phyloP scores from a whole-genome alignment of 2,329 filamentous ascomycete genomes.

The Emydomyces testavorans region DNA sequence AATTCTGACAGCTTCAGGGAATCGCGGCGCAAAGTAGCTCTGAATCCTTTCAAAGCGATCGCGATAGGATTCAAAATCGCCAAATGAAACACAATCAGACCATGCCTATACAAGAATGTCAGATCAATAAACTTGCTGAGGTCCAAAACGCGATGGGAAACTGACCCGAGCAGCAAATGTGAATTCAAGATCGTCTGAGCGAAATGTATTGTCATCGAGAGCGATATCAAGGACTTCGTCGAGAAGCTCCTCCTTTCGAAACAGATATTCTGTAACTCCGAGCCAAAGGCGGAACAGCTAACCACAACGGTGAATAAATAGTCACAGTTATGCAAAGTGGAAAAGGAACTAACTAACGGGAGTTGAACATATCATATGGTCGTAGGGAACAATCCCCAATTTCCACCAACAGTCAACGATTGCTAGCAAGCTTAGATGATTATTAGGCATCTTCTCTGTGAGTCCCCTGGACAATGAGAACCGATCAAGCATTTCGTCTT shows the following conservation, averaged over 20 bases:
- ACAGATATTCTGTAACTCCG: slow-evolving; percentile 93
- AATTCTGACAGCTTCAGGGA: slow-evolving; percentile 72
- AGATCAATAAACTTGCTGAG: slow-evolving; percentile 6
- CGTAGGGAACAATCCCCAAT: slow-evolving; percentile 85
- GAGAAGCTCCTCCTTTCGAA: slow-evolving; percentile 67
- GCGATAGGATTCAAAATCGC: slow-evolving; percentile 85
- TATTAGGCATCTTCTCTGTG: slow-evolving; percentile 66
- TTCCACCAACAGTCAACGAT: slow-evolving; percentile 99
- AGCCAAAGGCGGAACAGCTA: slow-evolving; percentile 87
- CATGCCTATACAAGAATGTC: slow-evolving; percentile 49
- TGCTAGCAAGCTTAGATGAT: slow-evolving; percentile 81
- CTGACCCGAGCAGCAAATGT: slow-evolving; percentile 76
- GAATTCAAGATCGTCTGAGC: slow-evolving; percentile 93
- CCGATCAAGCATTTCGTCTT: slow-evolving; percentile 71
- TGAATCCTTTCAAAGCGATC: slow-evolving; percentile 87
- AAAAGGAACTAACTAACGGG: slow-evolving; percentile 45
- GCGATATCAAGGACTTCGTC: slow-evolving; percentile 78
- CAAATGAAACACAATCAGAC: slow-evolving; percentile 84
- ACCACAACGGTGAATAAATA: neutral
- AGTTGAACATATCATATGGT: slow-evolving; percentile 99
- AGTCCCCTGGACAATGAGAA: slow-evolving; percentile 69
- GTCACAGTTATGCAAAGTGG: neutral
- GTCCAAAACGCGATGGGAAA: slow-evolving; percentile 10
- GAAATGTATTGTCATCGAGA: slow-evolving; percentile 78
- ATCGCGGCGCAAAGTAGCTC: slow-evolving; percentile 79